Percentiles rank a stretch among this genome's conserved stretches.
Conservation (phyloP, 2,329 filamentous ascomycete genomes). For the Emmonsia crescens region DNA sequence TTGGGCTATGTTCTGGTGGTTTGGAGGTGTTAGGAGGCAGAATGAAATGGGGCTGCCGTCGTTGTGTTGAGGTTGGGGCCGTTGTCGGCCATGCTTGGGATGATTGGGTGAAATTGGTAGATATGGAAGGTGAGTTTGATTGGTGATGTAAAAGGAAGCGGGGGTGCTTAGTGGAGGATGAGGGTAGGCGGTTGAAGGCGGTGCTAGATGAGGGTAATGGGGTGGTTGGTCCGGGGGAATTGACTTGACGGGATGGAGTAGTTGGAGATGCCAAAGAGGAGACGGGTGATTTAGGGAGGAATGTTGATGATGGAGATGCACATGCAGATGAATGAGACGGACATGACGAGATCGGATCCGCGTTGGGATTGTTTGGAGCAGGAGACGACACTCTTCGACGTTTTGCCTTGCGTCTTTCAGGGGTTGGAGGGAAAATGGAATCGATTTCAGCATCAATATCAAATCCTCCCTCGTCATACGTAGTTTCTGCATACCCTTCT, state of each 20-base stretch:
- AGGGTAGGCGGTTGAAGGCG: background rate
- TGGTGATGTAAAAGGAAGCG: conserved; percentile 1
- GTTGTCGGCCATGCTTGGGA: conserved; percentile 2
- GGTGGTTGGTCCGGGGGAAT: conserved; percentile 1
- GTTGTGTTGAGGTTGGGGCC: conserved; percentile 3
- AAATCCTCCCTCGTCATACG: background rate
- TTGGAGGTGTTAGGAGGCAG: conserved; percentile 29
- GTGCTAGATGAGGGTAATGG: conserved; percentile 10
- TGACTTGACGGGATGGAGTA: background rate
- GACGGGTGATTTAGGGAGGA: conserved; percentile 7
- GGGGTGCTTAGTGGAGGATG: conserved; percentile 2
- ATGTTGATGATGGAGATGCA: background rate
- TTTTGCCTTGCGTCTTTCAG: conserved; percentile 19
- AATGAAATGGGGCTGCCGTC: conserved; percentile 27
- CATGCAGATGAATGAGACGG: conserved; percentile 1
- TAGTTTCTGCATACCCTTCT: background rate
- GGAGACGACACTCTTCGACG: conserved; percentile 21
- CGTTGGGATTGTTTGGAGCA: conserved; percentile 3
- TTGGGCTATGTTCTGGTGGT: conserved; percentile 11
- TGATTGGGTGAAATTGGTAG: background rate
- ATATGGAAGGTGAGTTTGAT: background rate
- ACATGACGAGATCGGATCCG: conserved; percentile 16
- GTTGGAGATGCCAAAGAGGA: conserved; percentile 5
- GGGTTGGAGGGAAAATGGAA: conserved; percentile 20
- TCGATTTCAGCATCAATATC: conserved; percentile 20